Base-by-base conservation (phyloP, 441 rosid species). In the Pelargonium myrrhifolium region DNA sequence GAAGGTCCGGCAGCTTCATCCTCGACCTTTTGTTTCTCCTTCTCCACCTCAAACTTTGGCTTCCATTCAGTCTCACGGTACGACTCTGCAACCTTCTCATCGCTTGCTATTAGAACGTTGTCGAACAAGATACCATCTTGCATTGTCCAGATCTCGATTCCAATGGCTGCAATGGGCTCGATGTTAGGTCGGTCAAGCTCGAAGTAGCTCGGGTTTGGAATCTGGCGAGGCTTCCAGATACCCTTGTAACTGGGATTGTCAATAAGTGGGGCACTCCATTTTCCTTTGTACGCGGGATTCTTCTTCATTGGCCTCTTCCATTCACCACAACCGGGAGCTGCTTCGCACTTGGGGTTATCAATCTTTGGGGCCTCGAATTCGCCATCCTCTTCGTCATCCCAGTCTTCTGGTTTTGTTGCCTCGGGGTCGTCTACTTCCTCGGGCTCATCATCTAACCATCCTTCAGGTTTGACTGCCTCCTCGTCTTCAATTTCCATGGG, bases 311-410 rank as follows among this genome's bases (percentile, higher is more conserved):
- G 81, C 28, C 68, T 75, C 70, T 72, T 78, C 81, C 81, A 78
- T 55, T 66, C 71, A 51, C 81, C 81, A n/a, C 81, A 78, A 28
- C 81, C 81, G 3, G 78, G 78, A 1, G 72, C 78, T 0, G 8
- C 4, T 39, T 49, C 72, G 9, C 81, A 78, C 76, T 69, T 72
- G 10, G 72, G 76, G 42, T 78, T 78, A 35, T 26, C 65, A 15
- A 72, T 60, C 47, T 72, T 78, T 39, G 78, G 81, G 18, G 81
- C 59, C 66, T 75, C 76, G 72, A 74, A 78, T 39, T 69, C 72
- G 60, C 81, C 81, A 72, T 78, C 81, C 45, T 78, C 81, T 45
- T 75, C 76, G 8, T 78, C 81, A 67, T 78, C 72, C 81, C 78
- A 78, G 65, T 75, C 76, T 66, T 74, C 81, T 0, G 78, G 81